Base-by-base conservation (phyloP, 2,329 filamentous ascomycete genomes). In the Fusarium sp. region DNA sequence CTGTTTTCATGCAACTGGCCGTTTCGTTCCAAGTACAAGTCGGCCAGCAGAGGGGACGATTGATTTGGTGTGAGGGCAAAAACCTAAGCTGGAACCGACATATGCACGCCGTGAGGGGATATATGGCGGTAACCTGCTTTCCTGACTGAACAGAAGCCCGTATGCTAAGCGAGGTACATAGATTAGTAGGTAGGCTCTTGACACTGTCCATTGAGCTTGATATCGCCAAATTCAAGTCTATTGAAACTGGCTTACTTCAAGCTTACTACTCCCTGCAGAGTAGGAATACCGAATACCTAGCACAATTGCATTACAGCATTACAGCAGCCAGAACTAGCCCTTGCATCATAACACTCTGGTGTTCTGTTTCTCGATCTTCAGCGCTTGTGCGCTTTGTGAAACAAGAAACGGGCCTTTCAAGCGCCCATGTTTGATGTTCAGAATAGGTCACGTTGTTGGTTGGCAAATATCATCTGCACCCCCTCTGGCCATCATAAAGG, bases 321-420 rank as follows among this genome's bases (percentile, higher is more conserved):
- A 26, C 30, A 16, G 22, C 35, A 20, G 26, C 26, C 50, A 38
- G 24, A 61, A 7, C 35, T 50, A 24, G 15, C 36, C 39, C 18
- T 36, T n/a, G 26, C 33, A 39, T 54, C 35, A 28, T 54, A 24
- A 41, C 22, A 22, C 24, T 39, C n/a, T 26, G 38, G 16, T 38
- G 18, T 56, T 47, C 42, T 41, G 38, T 42, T 68, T 22, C n/a
- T 65, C 33, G 28, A 45, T 31, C 56, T 66, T 42, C 41, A 36
- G 74, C 73, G 67, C 65, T 75, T 78, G 71, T 73, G 71, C 72
- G 73, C 68, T 75, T 77, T 36, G 68, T 77, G 75, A 73, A 77
- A 77, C 75, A 51, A 47, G 22, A 64, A 51, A 68, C 39, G 61
- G 63, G 64, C 42, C 61, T 55, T 60, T 38, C 51, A 68, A 68